Evolutionary conservation across 352 stramenopile genomes (phyloP).

Genomic region (Phytophthora hibernalis): DNA sequence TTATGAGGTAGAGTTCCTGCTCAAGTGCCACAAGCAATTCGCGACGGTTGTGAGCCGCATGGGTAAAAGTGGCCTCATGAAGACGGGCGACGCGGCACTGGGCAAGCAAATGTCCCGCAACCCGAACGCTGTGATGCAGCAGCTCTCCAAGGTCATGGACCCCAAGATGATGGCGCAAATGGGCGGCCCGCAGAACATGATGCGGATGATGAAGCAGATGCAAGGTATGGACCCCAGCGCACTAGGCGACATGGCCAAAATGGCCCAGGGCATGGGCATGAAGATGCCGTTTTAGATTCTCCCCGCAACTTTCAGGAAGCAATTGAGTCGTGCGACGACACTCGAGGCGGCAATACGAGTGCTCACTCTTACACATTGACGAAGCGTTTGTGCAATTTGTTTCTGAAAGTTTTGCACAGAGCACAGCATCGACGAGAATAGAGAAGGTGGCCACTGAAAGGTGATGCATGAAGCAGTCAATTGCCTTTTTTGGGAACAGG

Average conservation of each 20-base stretch:
- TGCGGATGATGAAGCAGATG: slow-evolving; percentile 97
- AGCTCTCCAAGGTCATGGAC: slow-evolving; percentile 95
- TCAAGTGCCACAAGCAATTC: slow-evolving; percentile 97
- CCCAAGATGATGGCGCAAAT: slow-evolving; percentile 93
- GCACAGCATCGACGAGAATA: slow-evolving; percentile 13
- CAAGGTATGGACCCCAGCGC: slow-evolving; percentile 80
- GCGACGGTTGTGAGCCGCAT: slow-evolving; percentile 96
- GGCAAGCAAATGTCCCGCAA: slow-evolving; percentile 97
- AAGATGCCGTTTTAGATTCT: slow-evolving; percentile 79
- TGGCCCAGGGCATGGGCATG: slow-evolving; percentile 76
- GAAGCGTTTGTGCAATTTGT: slow-evolving; percentile 17
- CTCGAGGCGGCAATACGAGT: slow-evolving; percentile 31
- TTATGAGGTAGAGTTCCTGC: slow-evolving; percentile 92
- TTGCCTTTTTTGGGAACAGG: slow-evolving; percentile 2
- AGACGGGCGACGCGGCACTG: slow-evolving; percentile 85
- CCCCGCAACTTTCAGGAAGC: slow-evolving; percentile 7
- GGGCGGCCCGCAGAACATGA: slow-evolving; percentile 85
- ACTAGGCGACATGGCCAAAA: slow-evolving; percentile 83
- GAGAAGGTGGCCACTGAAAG: neutral
- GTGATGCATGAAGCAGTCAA: neutral
- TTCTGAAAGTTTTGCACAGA: slow-evolving; percentile 4
- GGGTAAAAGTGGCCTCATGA: slow-evolving; percentile 96
- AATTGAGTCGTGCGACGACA: slow-evolving; percentile 23
- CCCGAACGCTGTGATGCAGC: slow-evolving; percentile 96
- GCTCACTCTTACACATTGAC: slow-evolving; percentile 31